phyloP scores from a whole-genome alignment of 768 basidiomycete genomes.

The Russula dissimulans region DNA sequence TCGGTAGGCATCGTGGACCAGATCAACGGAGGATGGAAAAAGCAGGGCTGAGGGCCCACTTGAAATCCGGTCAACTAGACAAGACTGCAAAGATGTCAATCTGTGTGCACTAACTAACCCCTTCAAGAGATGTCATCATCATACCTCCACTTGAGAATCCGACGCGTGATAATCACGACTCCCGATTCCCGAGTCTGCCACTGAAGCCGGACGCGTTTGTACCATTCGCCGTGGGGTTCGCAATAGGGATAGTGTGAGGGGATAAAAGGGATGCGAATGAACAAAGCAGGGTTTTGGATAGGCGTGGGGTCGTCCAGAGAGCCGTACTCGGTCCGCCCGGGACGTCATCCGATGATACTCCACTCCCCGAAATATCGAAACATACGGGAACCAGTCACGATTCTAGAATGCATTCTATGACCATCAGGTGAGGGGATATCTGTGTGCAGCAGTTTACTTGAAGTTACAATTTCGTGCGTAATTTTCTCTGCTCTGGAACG shows the following conservation, averaged over 20 bases:
- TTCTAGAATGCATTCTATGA: no score
- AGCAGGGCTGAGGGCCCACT: background rate
- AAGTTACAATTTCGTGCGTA: conserved; percentile 10
- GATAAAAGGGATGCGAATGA: background rate
- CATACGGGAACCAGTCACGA: no score
- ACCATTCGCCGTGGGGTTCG: background rate
- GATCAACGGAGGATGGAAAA: conserved; percentile 23
- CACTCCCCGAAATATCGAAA: no score
- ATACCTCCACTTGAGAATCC: conserved; percentile 10
- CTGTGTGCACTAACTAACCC: background rate
- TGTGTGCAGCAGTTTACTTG: background rate
- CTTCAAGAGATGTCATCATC: background rate
- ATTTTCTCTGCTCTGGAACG: conserved; percentile 42
- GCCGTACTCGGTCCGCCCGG: background rate
- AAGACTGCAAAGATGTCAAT: background rate
- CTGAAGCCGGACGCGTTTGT: conserved; percentile 12
- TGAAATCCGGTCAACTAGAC: background rate
- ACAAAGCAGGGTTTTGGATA: no score
- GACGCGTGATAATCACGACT: background rate
- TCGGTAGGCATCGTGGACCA: conserved; percentile 62
- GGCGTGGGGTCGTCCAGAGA: no score
- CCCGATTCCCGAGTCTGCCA: conserved; percentile 10
- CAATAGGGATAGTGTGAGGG: background rate
- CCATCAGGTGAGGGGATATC: background rate
- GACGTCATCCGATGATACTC: background rate